These are phyloP conservation scores for Gleditsia sinensis DNA, from an alignment of 306 rosid genomes.

Conservation along the genomic window DNA sequence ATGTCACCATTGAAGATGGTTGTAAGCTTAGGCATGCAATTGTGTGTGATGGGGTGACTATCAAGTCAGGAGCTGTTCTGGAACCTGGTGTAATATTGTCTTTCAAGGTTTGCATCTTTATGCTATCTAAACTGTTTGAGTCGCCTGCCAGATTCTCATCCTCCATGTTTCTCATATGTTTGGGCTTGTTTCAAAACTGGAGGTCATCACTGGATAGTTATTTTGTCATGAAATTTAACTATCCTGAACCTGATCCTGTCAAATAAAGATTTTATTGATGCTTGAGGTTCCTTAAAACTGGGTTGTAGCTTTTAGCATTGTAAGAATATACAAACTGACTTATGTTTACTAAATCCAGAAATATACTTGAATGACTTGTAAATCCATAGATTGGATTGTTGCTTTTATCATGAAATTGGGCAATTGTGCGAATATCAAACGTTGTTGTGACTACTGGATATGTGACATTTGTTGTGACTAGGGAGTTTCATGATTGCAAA, in stretches of 20 bases:
- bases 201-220: neutral
- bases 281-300: neutral
- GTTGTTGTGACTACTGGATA: too few species aligned
- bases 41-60: slow-evolving; percentile 84
- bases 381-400: too few species aligned
- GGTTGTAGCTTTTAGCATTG: neutral
- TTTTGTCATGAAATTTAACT: slow-evolving; percentile 3
- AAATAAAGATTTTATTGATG: slow-evolving; percentile 26
- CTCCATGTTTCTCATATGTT: slow-evolving; percentile 20
- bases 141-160: slow-evolving; percentile 10
- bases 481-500: too few species aligned
- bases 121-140: slow-evolving; percentile 16
- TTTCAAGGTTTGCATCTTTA: slow-evolving; percentile 69
- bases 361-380: too few species aligned
- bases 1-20: slow-evolving; percentile 85
- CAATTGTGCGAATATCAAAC: too few species aligned
- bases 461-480: too few species aligned
- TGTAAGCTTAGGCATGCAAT: slow-evolving; percentile 84
- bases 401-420: too few species aligned
- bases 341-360: too few species aligned
- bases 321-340: neutral
- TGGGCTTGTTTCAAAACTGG: slow-evolving; percentile 18
- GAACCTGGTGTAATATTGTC: slow-evolving; percentile 92
- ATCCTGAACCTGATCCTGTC: neutral
- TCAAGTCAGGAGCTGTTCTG: slow-evolving; percentile 75